phyloP scores from a whole-genome alignment of 2,329 filamentous ascomycete species.

The Scytalidium lignicola region DNA sequence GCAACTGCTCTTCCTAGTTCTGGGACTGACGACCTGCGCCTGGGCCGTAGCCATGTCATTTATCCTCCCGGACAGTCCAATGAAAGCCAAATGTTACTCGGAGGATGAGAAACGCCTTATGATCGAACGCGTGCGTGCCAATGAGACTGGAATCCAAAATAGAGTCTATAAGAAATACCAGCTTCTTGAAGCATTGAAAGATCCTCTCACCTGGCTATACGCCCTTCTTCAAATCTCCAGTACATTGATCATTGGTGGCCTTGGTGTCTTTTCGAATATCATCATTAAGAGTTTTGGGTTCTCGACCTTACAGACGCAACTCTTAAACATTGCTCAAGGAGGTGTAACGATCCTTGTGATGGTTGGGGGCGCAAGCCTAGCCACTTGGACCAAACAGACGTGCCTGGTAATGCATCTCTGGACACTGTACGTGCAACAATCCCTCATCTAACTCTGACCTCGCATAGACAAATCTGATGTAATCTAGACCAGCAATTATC shows the following conservation, averaged over 20 bases:
- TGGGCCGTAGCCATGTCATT: constrained; percentile 32
- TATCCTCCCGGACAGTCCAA: constrained; percentile 21
- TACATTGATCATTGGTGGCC: constrained; percentile 29
- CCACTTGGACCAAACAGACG: constrained; percentile 17
- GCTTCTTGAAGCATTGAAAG: constrained; percentile 30
- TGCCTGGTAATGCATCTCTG: constrained; percentile 18
- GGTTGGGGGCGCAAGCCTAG: constrained; percentile 19
- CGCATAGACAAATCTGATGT: not conserved
- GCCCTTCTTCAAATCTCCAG: constrained; percentile 20
- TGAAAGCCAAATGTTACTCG: constrained; percentile 15
- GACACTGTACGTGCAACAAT: constrained; percentile 5
- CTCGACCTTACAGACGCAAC: constrained; percentile 21
- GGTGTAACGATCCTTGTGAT: constrained; percentile 21
- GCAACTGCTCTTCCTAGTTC: constrained; percentile 38
- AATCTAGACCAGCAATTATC: constrained; percentile 13
- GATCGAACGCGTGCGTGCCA: constrained; percentile 31
- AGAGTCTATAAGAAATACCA: constrained; percentile 33
- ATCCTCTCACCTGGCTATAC: constrained; percentile 21
- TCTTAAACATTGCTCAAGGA: constrained; percentile 27
- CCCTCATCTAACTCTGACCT: constrained; percentile 4
- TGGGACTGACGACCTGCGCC: constrained; percentile 31
- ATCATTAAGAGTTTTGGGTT: constrained; percentile 27
- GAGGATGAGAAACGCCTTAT: constrained; percentile 23
- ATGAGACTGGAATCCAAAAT: constrained; percentile 24
- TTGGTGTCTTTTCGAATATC: constrained; percentile 31